Percentiles rank a stretch among this genome's conserved stretches.
Conservation (phyloP, 2,329 filamentous ascomycete species). For the Parastagonospora nodorum region DNA sequence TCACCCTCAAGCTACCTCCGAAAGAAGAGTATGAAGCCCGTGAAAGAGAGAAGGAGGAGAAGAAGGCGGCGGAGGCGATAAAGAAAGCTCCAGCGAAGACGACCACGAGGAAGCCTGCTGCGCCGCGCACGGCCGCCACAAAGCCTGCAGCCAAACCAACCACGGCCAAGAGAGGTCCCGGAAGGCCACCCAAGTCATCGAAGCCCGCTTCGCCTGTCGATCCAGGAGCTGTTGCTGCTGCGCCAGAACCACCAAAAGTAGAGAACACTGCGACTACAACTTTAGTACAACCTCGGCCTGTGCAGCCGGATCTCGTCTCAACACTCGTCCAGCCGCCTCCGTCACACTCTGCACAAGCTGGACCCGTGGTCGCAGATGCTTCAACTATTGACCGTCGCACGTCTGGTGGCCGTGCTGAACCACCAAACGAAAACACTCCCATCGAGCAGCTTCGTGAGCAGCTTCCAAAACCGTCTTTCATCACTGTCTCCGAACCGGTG, state of each 20-base stretch:
- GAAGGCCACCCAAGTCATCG: slow-evolving; percentile 28
- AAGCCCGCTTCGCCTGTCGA: slow-evolving; percentile 43
- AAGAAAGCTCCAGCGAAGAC: slow-evolving; percentile 41
- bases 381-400: slow-evolving; percentile 17
- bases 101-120: slow-evolving; percentile 23
- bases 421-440: slow-evolving; percentile 38
- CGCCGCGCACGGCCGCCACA: slow-evolving; percentile 19
- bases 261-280: slow-evolving; percentile 25
- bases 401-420: slow-evolving; percentile 26
- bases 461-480: slow-evolving; percentile 40
- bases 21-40: slow-evolving; percentile 62
- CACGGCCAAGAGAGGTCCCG: slow-evolving; percentile 29
- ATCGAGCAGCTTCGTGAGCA: slow-evolving; percentile 46
- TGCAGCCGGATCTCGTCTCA: slow-evolving; percentile 15
- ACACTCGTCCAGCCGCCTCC: slow-evolving; percentile 8
- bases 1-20: slow-evolving; percentile 63
- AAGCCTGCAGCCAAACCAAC: slow-evolving; percentile 22
- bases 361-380: background rate
- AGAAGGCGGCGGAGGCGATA: slow-evolving; percentile 40
- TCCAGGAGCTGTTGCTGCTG: slow-evolving; percentile 44
- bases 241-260: slow-evolving; percentile 31
- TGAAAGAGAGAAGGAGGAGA: slow-evolving; percentile 52
- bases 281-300: slow-evolving; percentile 37
- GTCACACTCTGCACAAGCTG: background rate
- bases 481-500: slow-evolving; percentile 26